Conservation (phyloP, 805 yeast species). For the Kodamaea kakaduensis region DNA sequence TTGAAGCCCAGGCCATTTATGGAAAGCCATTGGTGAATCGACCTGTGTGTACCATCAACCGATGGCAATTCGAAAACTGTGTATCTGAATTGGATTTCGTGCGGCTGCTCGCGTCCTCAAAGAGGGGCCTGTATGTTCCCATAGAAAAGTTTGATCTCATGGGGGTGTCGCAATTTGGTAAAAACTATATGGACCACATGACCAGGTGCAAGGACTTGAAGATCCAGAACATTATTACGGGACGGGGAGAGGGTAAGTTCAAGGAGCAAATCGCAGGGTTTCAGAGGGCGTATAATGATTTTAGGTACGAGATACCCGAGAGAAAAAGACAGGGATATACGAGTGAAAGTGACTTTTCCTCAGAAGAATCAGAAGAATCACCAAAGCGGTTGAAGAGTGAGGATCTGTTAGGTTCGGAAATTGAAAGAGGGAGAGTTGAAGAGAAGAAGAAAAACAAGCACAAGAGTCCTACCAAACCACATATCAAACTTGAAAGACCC, state of each 20-base stretch:
- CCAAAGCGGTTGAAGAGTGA: too few relatives aligned
- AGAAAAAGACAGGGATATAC: constrained; percentile 7
- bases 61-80: constrained; percentile 34
- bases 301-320: constrained; percentile 8
- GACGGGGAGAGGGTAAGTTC: constrained; percentile 22
- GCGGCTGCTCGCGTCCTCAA: neutral
- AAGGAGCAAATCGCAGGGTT: constrained; percentile 20
- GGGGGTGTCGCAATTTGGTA: constrained; percentile 9
- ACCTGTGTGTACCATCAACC: constrained; percentile 23
- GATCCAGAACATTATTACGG: constrained; percentile 24
- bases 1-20: constrained; percentile 10
- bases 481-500: too few relatives aligned
- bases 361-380: too few relatives aligned
- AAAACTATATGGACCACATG: constrained; percentile 8
- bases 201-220: constrained; percentile 17
- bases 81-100: constrained; percentile 23
- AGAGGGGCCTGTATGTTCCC: constrained; percentile 5
- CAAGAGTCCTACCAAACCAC: too few relatives aligned
- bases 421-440: too few relatives aligned
- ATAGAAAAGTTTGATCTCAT: constrained; percentile 12
- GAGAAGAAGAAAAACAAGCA: too few relatives aligned
- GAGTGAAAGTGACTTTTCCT: constrained; percentile 9
- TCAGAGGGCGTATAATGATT: constrained; percentile 20
- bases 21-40: constrained; percentile 16
- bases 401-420: too few relatives aligned